phyloP scores from a whole-genome alignment of 176 grass and related monocot species.

The Urochloa ruziziensis region DNA sequence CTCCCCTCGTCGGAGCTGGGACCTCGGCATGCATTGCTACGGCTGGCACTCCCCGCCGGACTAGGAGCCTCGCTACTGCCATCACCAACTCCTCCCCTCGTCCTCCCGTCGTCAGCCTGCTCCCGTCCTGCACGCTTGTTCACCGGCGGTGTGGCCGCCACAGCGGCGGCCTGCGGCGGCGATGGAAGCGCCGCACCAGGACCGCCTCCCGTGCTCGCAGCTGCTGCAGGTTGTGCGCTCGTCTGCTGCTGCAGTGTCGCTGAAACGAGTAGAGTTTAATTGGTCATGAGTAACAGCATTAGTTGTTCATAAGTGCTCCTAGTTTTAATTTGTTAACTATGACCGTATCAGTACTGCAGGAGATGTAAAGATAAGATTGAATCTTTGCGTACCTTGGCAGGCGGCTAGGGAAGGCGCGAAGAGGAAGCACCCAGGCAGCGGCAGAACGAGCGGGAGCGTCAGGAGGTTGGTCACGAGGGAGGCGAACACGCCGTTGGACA shows the following conservation, averaged over 20 bases:
- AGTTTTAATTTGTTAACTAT: too few species aligned
- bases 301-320: too few species aligned
- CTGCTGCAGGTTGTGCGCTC: background rate
- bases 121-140: background rate
- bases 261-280: constrained; percentile 9
- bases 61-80: background rate
- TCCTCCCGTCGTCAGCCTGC: background rate
- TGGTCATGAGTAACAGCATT: too few species aligned
- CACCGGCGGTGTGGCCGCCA: background rate
- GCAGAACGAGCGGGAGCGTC: constrained; percentile 18
- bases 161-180: background rate
- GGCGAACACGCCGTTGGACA: constrained; percentile 21
- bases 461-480: constrained; percentile 28
- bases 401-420: constrained; percentile 18
- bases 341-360: background rate
- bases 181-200: background rate
- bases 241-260: constrained; percentile 22
- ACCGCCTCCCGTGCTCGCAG: background rate
- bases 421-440: too few species aligned
- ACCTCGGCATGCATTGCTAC: background rate
- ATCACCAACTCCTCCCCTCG: background rate
- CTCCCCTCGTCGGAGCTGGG: background rate
- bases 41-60: background rate
- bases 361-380: background rate
- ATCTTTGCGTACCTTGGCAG: constrained; percentile 28